Base-by-base conservation (phyloP, 2,329 filamentous ascomycete genomes). In the Trichophyton equinum region DNA sequence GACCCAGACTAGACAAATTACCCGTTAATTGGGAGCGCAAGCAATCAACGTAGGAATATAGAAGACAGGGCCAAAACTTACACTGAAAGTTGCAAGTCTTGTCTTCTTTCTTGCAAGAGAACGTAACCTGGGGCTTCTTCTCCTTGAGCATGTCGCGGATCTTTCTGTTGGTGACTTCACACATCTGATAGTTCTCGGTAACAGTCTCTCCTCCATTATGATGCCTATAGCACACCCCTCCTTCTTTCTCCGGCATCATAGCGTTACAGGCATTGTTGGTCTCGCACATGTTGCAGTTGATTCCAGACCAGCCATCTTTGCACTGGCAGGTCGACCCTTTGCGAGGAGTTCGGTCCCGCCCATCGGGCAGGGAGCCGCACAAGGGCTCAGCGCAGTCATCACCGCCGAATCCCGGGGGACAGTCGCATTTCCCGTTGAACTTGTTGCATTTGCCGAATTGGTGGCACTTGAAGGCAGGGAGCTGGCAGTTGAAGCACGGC, bases 281-380 rank as follows among this genome's bases (percentile, higher is more conserved):
- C 63, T 87, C 85, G 75, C 94, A 99, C 61, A 99, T 89, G 69
- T 94, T 99, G 82, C 94, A 99, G 78, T 99, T 99, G 76, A 99
- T 92, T 65, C 94, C 94, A 46, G 83, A 83, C 94, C 94, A 99
- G 61, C 94, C 94, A 42, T 95, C 88, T 70, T 91, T 87, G 74
- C 94, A 99, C 47, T 90, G 78, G 76, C 94, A 99, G 46, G 79
- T 77, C 62, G 85, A 80, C 64, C 83, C 85, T 59, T 84, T 77
- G 70, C 94, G 84, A 71, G 89, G 85, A 22, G 86, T 83, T 67
- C 94, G 83, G 68, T 97, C 85, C 66, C 82, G 81, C 65, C 91
- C 91, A 68, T 90, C 86, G 44, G 88, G 84, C 46, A 96, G 80
- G 42, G 91, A 94, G 61, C 92, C 94, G 71, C 94, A 99, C 5